Percentiles rank a stretch among this genome's conserved stretches.
These are phyloP conservation scores for Tranzscheliella williamsii DNA, from an alignment of 1,284 basidiomycete species.

Conservation along the genomic window DNA sequence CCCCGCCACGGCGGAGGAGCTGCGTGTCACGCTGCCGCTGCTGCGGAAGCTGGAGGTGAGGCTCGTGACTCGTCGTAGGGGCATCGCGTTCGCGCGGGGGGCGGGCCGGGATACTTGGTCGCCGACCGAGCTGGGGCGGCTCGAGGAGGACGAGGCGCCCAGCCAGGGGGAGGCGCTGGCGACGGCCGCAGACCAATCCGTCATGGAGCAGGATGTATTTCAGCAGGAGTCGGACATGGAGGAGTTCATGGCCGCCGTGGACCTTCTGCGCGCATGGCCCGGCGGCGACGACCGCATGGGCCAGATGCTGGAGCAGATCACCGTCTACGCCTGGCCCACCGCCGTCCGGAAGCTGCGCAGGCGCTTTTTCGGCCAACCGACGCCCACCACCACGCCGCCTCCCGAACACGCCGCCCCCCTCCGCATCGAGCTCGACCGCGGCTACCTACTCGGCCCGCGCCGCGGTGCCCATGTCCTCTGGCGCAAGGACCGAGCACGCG, in stretches of 20 bases:
- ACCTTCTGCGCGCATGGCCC: conserved; percentile 20
- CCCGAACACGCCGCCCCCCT: conserved; percentile 2
- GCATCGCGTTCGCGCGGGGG: conserved; percentile 15
- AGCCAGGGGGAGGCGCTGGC: conserved; percentile 1
- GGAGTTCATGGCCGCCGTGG: conserved; percentile 27
- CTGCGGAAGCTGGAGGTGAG: conserved; percentile 33
- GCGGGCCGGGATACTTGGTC: conserved; percentile 16
- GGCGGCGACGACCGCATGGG: conserved; percentile 12
- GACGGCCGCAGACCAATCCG: background rate
- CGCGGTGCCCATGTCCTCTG: conserved; percentile 34
- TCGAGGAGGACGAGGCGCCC: conserved; percentile 4
- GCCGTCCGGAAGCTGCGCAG: conserved; percentile 13
- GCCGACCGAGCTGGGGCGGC: conserved; percentile 14
- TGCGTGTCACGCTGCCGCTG: conserved; percentile 28
- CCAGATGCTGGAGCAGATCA: conserved; percentile 11
- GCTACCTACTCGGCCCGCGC: conserved; percentile 30
- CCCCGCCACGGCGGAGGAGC: conserved; percentile 14
- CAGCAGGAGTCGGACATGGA: conserved; percentile 26
- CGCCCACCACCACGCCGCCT: background rate
- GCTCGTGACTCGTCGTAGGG: conserved; percentile 24
- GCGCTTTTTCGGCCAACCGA: conserved; percentile 3
- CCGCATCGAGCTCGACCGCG: conserved; percentile 16
- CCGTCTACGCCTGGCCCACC: conserved; percentile 28
- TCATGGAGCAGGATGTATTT: conserved; percentile 13
- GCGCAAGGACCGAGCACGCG: conserved; percentile 22